Base-by-base conservation (phyloP, 2,329 filamentous ascomycete species). In the Cordyceps tenuipes region DNA sequence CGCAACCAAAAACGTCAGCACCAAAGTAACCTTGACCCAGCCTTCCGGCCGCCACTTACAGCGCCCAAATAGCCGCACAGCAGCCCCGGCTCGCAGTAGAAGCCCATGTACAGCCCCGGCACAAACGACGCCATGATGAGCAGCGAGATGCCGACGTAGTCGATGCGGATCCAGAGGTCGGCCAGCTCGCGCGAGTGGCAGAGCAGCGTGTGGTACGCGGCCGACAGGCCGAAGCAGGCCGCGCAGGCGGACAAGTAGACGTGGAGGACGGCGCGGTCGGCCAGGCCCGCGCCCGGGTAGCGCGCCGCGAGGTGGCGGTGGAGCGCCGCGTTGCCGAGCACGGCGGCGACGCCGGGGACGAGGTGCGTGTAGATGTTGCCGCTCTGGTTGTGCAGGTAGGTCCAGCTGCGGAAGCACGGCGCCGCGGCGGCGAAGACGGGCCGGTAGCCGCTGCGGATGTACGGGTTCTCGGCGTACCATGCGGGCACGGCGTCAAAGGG, bases 391-490 rank as follows among this genome's bases (percentile, higher is more conserved):
- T 73, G 70, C n/a, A 71, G 64, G 65, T 76, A 75, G 5, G 65
- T 60, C 69, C 71, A 74, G 63, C 76, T 79, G 17, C 64, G 58
- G 57, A 79, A 65, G 62, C 71, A 80, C 8, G 61, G 64, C 3
- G 51, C 57, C 15, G 65, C 64, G 0, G 76, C 78, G 48, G 70
- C 64, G 9, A 72, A 73, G 13, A 72, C 70, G 9, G 74, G 74
- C 15, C 77, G 75, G 63, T 80, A 80, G 23, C 75, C 76, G 7
- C 68, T 66, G 29, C 68, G 67, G 57, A 79, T 75, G 63, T 71
- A 75, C 9, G 67, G 64, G 62, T 78, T 79, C 62, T 75, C 70
- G 61, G 73, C 70, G 58, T 72, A 71, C 76, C 77, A 79, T 51
- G 66, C 63, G 1, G 77, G 76, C 5, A 78, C 63, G 21, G 76